Evolutionary conservation across 2,329 filamentous ascomycete species (phyloP).

Genomic region (Sclerotinia borealis): DNA sequence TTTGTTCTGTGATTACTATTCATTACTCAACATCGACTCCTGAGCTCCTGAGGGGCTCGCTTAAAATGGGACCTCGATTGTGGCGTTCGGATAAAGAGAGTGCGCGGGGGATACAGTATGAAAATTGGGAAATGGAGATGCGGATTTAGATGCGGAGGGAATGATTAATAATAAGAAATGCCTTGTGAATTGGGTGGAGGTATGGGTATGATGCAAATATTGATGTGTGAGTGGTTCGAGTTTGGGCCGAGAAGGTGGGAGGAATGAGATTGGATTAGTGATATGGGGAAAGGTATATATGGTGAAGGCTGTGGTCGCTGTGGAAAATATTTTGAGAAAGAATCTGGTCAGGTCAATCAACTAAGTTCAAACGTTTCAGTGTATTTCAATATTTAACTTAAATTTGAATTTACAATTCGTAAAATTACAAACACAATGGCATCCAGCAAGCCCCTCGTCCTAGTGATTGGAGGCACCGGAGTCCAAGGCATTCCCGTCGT

Average conservation of each 20-base stretch:
- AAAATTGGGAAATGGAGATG: background rate
- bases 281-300: constrained; percentile 1
- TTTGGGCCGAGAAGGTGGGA: background rate
- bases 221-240: background rate
- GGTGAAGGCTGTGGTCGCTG: background rate
- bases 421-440: background rate
- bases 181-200: background rate
- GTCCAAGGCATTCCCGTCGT: constrained; percentile 36
- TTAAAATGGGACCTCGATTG: background rate
- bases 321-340: background rate
- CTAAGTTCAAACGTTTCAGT: too few species aligned
- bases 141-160: background rate
- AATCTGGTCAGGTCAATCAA: rapidly evolving
- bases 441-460: constrained; percentile 45
- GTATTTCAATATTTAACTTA: background rate
- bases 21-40: background rate
- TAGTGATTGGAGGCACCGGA: constrained; percentile 37
- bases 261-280: background rate
- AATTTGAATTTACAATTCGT: background rate
- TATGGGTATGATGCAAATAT: background rate
- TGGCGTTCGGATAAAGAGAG: background rate
- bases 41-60: background rate
- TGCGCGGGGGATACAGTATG: background rate
- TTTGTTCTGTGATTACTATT: constrained; percentile 3
- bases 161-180: background rate